Evolutionary conservation across 1,284 basidiomycete species (phyloP).

Genomic region (Porodaedalea pini): DNA sequence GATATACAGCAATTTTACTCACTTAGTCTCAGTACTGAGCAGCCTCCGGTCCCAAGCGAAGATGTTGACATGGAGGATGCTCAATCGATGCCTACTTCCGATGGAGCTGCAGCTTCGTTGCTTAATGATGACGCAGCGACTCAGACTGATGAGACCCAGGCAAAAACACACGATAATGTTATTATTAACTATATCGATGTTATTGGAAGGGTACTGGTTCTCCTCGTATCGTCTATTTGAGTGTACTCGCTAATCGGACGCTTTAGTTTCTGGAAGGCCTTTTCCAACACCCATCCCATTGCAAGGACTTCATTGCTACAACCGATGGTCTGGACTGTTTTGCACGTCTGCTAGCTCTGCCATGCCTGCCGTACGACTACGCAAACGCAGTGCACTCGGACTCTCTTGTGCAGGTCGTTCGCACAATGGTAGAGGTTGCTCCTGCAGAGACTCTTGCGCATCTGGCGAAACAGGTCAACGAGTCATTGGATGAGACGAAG

Average conservation of each 20-base stretch:
- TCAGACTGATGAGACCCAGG: slow-evolving; percentile 36
- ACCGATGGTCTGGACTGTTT: slow-evolving; percentile 76
- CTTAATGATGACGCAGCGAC: slow-evolving; percentile 30
- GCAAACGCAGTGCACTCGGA: slow-evolving; percentile 78
- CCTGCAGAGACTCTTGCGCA: slow-evolving; percentile 74
- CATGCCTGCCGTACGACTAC: slow-evolving; percentile 90
- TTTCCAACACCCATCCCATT: slow-evolving; percentile 84
- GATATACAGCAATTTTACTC: slow-evolving; percentile 66
- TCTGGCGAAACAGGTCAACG: slow-evolving; percentile 69
- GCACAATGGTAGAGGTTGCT: slow-evolving; percentile 85
- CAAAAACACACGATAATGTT: slow-evolving; percentile 64
- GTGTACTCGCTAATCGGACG: slow-evolving; percentile 19
- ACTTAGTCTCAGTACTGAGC: slow-evolving; percentile 36
- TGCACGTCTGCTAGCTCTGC: slow-evolving; percentile 75
- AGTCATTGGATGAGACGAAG: slow-evolving; percentile 67
- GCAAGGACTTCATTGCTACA: slow-evolving; percentile 83
- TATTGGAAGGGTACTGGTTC: slow-evolving; percentile 57
- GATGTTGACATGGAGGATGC: slow-evolving; percentile 21
- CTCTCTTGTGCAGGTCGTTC: slow-evolving; percentile 84
- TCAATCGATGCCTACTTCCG: slow-evolving; percentile 18
- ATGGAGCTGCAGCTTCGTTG: slow-evolving; percentile 25
- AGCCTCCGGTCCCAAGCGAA: slow-evolving; percentile 31
- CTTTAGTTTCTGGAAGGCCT: slow-evolving; percentile 86
- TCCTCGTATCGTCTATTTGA: slow-evolving; percentile 3
- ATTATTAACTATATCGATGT: slow-evolving; percentile 76